Percentiles rank a stretch among this genome's conserved stretches.
These are phyloP conservation scores for Trichoderma brevicompactum DNA, from an alignment of 2,329 filamentous ascomycete species.

Conservation along the genomic window DNA sequence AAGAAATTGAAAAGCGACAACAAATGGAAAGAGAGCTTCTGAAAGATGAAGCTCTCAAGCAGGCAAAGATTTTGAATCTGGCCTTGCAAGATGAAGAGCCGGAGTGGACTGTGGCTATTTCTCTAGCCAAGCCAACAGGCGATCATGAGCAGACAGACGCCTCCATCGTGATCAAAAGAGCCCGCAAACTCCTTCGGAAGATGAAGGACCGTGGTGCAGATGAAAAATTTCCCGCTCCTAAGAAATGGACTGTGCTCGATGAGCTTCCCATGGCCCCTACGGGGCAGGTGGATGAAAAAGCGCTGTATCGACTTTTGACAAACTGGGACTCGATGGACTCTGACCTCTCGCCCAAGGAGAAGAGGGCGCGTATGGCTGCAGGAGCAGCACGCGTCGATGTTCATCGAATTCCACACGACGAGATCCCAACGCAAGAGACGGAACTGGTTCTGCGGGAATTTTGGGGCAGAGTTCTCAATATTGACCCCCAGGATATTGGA, in stretches of 20 bases:
- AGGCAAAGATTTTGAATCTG: constrained; percentile 4
- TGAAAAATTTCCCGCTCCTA: background rate
- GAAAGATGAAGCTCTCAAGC: background rate
- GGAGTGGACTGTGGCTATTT: background rate
- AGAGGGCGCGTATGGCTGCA: background rate
- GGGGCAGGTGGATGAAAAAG: constrained; percentile 2
- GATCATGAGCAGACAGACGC: background rate
- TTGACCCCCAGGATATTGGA: constrained; percentile 7
- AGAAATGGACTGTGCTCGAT: constrained; percentile 6
- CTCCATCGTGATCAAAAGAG: constrained; percentile 8
- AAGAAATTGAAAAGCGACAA: background rate
- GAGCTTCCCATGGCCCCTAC: background rate
- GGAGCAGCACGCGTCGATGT: background rate
- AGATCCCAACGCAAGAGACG: background rate
- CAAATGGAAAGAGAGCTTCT: background rate
- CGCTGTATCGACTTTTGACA: constrained; percentile 3
- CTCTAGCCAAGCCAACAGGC: background rate
- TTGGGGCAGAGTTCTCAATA: constrained; percentile 11
- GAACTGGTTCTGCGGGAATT: constrained; percentile 15
- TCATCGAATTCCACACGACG: background rate
- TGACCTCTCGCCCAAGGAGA: constrained; percentile 6
- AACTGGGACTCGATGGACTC: background rate
- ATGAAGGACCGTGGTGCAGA: background rate
- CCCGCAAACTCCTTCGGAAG: constrained; percentile 4
- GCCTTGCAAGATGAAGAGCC: background rate